Evolutionary conservation across 1,139 yeast genomes (phyloP).

Genomic region (Kluyveromyces marxianus): DNA sequence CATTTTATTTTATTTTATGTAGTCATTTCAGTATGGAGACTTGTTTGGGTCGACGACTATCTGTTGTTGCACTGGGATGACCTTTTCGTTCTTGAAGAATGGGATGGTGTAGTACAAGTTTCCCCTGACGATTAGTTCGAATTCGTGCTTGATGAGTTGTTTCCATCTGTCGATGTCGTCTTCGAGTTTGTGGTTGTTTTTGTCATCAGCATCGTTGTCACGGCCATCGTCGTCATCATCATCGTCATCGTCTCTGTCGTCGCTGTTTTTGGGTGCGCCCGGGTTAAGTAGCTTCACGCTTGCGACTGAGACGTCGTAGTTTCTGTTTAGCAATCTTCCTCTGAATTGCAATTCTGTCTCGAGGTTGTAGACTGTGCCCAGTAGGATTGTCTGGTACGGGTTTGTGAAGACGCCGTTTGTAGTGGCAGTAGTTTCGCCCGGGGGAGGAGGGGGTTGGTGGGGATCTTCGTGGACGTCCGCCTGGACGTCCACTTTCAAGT

Average conservation of each 20-base stretch:
- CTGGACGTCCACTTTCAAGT: constrained; percentile 17
- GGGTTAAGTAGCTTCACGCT: constrained; percentile 71
- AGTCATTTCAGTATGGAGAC: not conserved
- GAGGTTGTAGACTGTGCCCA: constrained; percentile 60
- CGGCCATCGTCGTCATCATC: constrained; percentile 14
- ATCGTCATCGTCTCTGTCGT: constrained; percentile 8
- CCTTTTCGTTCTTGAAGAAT: constrained; percentile 45
- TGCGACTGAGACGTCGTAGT: constrained; percentile 49
- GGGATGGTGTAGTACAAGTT: constrained; percentile 72
- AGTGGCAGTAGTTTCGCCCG: constrained; percentile 14
- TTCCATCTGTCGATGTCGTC: constrained; percentile 55
- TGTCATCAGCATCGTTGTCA: constrained; percentile 13
- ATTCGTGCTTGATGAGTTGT: constrained; percentile 67
- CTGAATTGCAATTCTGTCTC: constrained; percentile 70
- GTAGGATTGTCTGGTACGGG: constrained; percentile 52
- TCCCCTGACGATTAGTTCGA: constrained; percentile 80
- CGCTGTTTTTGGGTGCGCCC: constrained; percentile 47
- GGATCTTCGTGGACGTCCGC: too few relatives aligned
- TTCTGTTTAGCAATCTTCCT: constrained; percentile 70
- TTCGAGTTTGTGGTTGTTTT: constrained; percentile 31
- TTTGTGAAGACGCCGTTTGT: constrained; percentile 10
- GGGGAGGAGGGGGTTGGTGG: too few relatives aligned
- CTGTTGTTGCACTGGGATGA: constrained; percentile 57
- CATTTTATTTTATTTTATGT: not conserved
- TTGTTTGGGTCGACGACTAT: constrained; percentile 48